phyloP scores from a whole-genome alignment of 768 basidiomycete species.

The Trametes meyenii region DNA sequence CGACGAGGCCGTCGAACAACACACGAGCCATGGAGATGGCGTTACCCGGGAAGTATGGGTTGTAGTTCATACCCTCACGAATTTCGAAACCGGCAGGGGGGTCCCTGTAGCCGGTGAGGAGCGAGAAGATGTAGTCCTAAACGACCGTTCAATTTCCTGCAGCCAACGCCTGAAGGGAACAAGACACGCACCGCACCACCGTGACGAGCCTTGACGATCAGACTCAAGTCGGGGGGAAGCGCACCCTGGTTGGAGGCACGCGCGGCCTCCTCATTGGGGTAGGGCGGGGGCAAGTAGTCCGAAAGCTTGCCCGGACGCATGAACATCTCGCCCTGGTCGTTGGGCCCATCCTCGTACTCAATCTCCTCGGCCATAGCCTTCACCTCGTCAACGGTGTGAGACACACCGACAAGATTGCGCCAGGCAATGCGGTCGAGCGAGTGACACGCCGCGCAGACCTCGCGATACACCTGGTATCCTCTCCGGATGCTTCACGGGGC shows the following conservation, averaged over 20 bases:
- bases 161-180: background rate
- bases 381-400: conserved; percentile 90
- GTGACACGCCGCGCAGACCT: conserved; percentile 99
- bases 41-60: conserved; percentile 98
- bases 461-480: conserved; percentile 96
- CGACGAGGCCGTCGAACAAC: conserved; percentile 93
- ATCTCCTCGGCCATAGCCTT: conserved; percentile 94
- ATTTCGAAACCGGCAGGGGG: conserved; percentile 94
- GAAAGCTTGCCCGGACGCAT: conserved; percentile 97
- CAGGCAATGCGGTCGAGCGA: conserved; percentile 99
- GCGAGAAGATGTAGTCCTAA: conserved; percentile 95
- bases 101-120: conserved; percentile 96
- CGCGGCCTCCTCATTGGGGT: conserved; percentile 98
- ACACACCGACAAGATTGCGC: conserved; percentile 98
- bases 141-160: background rate
- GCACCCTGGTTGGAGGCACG: conserved; percentile 93
- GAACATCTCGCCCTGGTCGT: conserved; percentile 97
- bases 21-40: conserved; percentile 98
- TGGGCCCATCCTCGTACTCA: conserved; percentile 95
- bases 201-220: conserved; percentile 98
- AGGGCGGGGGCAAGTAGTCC: conserved; percentile 94
- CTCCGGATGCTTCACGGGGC: conserved; percentile 77
- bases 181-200: conserved; percentile 79
- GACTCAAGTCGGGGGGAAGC: conserved; percentile 93
- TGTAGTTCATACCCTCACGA: conserved; percentile 98